Conservation (phyloP, 306 rosid species). For the Gleditsia sinensis region DNA sequence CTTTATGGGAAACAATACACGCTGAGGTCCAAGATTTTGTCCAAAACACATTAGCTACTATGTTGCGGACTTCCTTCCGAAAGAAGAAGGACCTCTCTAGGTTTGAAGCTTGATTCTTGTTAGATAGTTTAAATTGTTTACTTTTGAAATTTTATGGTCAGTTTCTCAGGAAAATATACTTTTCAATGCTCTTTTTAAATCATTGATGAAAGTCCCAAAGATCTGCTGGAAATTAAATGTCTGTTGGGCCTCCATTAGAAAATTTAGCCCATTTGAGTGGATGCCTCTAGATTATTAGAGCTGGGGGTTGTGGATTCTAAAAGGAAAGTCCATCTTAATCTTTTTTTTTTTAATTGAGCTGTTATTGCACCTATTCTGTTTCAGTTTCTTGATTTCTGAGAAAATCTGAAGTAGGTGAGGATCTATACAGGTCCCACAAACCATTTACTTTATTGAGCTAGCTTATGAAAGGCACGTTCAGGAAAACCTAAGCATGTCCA, state of each 20-base stretch:
- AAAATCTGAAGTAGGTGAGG: not conserved
- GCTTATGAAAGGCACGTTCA: not conserved
- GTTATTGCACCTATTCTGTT: not conserved
- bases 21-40: conserved; percentile 99
- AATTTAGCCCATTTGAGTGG: not conserved
- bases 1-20: conserved; percentile 98
- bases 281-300: not conserved
- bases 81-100: conserved; percentile 98
- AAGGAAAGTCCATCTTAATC: not conserved
- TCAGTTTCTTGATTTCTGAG: not conserved
- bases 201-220: conserved; percentile 19
- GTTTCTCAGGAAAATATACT: conserved; percentile 11
- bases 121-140: conserved; percentile 12
- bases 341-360: not conserved
- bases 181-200: conserved; percentile 1
- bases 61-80: conserved; percentile 92
- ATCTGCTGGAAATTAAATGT: not conserved
- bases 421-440: not conserved
- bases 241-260: not conserved
- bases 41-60: conserved; percentile 89
- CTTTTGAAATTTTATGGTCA: conserved; percentile 18
- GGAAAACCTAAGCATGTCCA: not conserved
- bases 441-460: not conserved
- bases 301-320: not conserved
- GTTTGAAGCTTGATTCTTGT: conserved; percentile 45